Percentiles rank a stretch among this genome's conserved stretches.
Conservation (phyloP, 106 monocot genomes). For the Posidonia australis region DNA sequence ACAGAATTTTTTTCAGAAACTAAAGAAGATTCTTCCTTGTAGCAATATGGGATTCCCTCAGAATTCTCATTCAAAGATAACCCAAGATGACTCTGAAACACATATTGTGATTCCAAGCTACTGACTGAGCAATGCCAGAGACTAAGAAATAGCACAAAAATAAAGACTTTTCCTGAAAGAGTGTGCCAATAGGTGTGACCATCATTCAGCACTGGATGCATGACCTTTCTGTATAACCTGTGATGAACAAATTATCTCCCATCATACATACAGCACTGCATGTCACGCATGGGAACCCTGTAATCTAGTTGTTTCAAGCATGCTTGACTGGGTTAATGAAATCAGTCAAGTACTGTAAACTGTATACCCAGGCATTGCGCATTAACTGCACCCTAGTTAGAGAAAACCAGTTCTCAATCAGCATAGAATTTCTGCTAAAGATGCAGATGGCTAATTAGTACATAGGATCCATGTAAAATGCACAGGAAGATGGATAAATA, state of each 20-base stretch:
- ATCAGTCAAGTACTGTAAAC: neutral
- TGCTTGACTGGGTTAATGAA: neutral
- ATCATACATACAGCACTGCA: neutral
- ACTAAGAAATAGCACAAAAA: slow-evolving; percentile 19
- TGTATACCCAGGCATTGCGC: neutral
- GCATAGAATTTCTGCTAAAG: too few relatives aligned
- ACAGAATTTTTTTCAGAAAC: slow-evolving; percentile 20
- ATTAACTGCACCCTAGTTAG: neutral
- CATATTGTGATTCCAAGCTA: neutral
- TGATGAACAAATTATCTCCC: neutral
- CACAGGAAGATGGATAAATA: too few relatives aligned
- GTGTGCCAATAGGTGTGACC: slow-evolving; percentile 4
- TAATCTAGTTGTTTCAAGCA: neutral
- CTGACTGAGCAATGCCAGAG: slow-evolving; percentile 5
- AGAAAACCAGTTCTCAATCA: too few relatives aligned
- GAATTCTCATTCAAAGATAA: slow-evolving; percentile 8
- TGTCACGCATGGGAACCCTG: too few relatives aligned
- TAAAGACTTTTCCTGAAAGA: slow-evolving; percentile 21
- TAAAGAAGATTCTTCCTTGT: slow-evolving; percentile 15
- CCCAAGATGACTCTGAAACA: neutral
- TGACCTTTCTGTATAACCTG: slow-evolving; percentile 21
- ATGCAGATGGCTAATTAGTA: too few relatives aligned
- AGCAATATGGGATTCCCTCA: slow-evolving; percentile 1
- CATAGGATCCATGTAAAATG: too few relatives aligned
- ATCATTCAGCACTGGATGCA: slow-evolving; percentile 25